Base-by-base conservation (phyloP, 2,329 filamentous ascomycete species). In the Trichoderma asperellum region DNA sequence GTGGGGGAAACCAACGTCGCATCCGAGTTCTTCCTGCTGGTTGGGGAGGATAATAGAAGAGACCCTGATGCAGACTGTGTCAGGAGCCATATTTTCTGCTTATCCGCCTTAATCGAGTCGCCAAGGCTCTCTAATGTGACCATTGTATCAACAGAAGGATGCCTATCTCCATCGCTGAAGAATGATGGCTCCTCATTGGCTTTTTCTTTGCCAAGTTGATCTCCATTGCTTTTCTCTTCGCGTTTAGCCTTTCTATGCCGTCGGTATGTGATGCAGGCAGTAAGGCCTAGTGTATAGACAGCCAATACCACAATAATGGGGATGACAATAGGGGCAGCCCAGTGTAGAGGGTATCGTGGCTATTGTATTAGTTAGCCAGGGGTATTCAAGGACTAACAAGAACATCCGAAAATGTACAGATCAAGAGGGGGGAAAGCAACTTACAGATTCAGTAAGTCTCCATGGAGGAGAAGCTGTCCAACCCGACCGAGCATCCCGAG, bases 381-480 rank as follows among this genome's bases (percentile, higher is more conserved):
- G 29, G 18, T 6, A 1, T 24, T 55, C 10, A 27, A 12, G 32
- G 24, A 14, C 32, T 53, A 34, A n/a, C 11, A 29, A 40, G 6
- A n/a, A 10, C 18, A 11, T 11, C 24, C 2, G 55, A 53, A 43
- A 27, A 70, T 72, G 71, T 61, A 76, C 73, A 49, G 67, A 64
- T 58, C 16, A 40, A 40, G 5, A 12, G 14, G 14, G 14, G 14
- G 37, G 5, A 16, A 40, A 16, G 4, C 16, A 43, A 70, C 72
- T 72, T 64, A 76, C 74, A 47, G 70, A 64, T 61, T 74, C 71
- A 61, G 73, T 75, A 16, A 75, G 70, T n/a, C 68, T 76, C 77
- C 77, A 79, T 1, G 76, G 75, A 10, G 76, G 77, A 16, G 78
- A 79, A 7, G 76, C 70, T 2, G 76, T 75, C 75, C 77, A 79